Base-by-base conservation (phyloP, 2,329 filamentous ascomycete species). In the Trichoderma simmonsii region DNA sequence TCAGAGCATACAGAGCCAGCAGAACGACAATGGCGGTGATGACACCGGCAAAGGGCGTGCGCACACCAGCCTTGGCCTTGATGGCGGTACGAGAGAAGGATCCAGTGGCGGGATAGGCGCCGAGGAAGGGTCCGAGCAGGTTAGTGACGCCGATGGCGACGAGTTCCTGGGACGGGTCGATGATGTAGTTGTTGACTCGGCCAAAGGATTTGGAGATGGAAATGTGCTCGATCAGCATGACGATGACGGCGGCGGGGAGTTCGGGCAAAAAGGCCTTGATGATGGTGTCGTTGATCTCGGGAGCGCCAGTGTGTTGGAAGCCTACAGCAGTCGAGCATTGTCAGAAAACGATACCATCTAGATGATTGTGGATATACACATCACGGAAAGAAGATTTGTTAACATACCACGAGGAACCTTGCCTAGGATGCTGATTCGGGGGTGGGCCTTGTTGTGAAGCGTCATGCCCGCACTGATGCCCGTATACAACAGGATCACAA, bases 61-160 rank as follows among this genome's bases (percentile, higher is more conserved):
- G 90, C 2, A 97, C 94, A 79, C 94, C 94, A 68, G 94, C 93
- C 83, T 97, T 97, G n/a, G 94, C 93, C 82, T 97, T 97, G 85
- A 97, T 97, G 65, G 94, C 94, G 26, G 94, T 97, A 73, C 94
- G 90, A 8, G 93, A 95, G 85, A 97, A 97, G 2, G 94, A 97
- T 6, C 94, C 94, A 12, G 94, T 97, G 0, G 93, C 92, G 4
- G 94, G 93, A 76, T 97, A 97, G 2, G 86, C 93, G 66, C 94
- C 92, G 1, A 95, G 84, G 84, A 96, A 95, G 11, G 93, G 91
- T 21, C 90, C 92, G 11, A 95, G 86, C 39, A 94, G 82, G 78
- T 95, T 95, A 48, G 88, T 89, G 3, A 94, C 87, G 74, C 92
- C 92, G 76, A 94, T 93, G 43, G 91, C 92, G 32, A 95, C 90